Conservation (phyloP, 2,329 filamentous ascomycete genomes). For the Pseudogymnoascus sp. region DNA sequence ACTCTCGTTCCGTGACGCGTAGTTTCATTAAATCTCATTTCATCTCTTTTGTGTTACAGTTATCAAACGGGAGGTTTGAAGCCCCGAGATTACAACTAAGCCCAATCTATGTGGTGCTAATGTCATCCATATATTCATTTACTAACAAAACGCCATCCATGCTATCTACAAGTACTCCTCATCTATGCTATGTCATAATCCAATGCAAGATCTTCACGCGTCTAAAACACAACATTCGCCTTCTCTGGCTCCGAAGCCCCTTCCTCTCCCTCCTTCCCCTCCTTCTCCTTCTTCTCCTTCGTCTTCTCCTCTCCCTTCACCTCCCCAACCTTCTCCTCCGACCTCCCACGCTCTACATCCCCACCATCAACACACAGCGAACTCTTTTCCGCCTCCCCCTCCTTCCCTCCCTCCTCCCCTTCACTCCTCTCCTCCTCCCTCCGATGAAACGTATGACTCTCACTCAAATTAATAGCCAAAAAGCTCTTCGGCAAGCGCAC, state of each 20-base stretch:
- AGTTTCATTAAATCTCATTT: not conserved
- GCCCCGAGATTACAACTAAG: not conserved
- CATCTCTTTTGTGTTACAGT: not conserved
- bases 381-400: not conserved
- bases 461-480: slow-evolving; percentile 29
- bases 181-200: not conserved
- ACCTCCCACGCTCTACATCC: not conserved
- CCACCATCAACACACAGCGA: not conserved
- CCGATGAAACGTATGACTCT: slow-evolving; percentile 29
- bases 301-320: not conserved
- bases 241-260: not conserved
- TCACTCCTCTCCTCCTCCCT: slow-evolving; percentile 20
- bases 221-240: not conserved
- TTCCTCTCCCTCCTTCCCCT: not conserved
- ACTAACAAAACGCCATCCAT: not conserved
- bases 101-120: not conserved
- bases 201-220: not conserved
- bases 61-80: not conserved
- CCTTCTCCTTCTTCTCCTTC: not conserved
- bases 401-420: not conserved
- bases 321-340: not conserved
- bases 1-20: not conserved
- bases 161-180: not conserved
- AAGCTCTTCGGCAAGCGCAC: slow-evolving; percentile 30
- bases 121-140: not conserved